These are phyloP conservation scores for Dactylella cylindrospora DNA, from an alignment of 2,329 filamentous ascomycete species.

Conservation along the genomic window DNA sequence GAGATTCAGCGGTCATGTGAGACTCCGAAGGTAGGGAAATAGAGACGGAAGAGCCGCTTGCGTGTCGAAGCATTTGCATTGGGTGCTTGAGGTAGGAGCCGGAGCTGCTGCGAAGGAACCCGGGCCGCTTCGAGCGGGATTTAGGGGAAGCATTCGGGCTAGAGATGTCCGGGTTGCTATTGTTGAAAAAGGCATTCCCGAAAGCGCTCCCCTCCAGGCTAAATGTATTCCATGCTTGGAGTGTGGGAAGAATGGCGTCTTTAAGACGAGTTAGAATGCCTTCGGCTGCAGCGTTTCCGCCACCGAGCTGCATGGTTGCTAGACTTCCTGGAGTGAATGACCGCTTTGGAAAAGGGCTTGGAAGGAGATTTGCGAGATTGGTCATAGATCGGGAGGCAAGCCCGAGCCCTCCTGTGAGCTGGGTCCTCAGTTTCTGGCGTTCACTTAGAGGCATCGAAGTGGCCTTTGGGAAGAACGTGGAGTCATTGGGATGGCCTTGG, in stretches of 20 bases:
- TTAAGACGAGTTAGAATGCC: conserved; percentile 8
- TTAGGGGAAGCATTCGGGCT: no score
- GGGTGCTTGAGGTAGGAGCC: conserved; percentile 17
- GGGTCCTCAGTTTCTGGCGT: conserved; percentile 5
- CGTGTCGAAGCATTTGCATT: conserved; percentile 22
- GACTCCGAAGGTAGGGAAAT: conserved; percentile 3
- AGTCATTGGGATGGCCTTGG: conserved; percentile 3
- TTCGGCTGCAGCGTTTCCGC: not conserved
- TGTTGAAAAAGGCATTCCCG: no score
- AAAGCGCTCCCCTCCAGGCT: no score
- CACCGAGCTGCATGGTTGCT: no score
- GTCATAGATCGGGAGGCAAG: conserved; percentile 30
- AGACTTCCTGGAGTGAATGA: no score
- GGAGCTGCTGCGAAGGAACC: conserved; percentile 7
- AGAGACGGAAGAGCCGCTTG: conserved; percentile 11
- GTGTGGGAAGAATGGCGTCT: conserved; percentile 11
- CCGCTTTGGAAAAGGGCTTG: no score
- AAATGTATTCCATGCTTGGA: conserved; percentile 27
- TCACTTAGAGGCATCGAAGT: not conserved
- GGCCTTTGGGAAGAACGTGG: conserved; percentile 8
- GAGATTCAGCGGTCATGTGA: not conserved
- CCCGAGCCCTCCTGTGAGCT: conserved; percentile 1
- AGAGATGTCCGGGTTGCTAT: no score
- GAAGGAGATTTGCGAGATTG: conserved; percentile 20
- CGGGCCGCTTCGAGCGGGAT: not conserved